Conservation (phyloP, 2,329 filamentous ascomycete genomes). For the Penicillium polonicum region DNA sequence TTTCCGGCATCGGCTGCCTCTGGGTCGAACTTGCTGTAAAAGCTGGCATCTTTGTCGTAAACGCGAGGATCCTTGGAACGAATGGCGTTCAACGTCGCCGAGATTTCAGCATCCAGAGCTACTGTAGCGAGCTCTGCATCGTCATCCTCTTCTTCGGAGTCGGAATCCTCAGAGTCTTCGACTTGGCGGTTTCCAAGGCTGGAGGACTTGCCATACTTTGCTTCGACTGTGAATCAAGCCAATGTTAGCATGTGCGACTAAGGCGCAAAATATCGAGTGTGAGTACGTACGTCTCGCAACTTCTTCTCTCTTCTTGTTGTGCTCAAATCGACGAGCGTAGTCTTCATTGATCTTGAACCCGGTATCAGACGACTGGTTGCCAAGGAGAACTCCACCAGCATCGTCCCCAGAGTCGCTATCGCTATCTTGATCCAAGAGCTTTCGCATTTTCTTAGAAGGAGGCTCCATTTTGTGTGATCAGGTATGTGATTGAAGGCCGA, state of each 20-base stretch:
- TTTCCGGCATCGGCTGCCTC: constrained; percentile 45
- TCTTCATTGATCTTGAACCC: constrained; percentile 83
- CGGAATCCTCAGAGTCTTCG: constrained; percentile 58
- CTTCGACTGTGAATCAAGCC: constrained; percentile 65
- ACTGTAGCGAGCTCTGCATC: constrained; percentile 83
- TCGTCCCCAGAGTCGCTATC: constrained; percentile 42
- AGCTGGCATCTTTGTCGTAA: constrained; percentile 76
- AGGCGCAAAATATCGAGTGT: background rate
- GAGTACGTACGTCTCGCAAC: constrained; percentile 52
- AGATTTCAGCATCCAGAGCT: constrained; percentile 81
- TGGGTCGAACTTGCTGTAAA: constrained; percentile 66
- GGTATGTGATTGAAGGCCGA: constrained; percentile 3
- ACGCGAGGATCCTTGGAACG: constrained; percentile 86
- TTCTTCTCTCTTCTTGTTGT: constrained; percentile 97
- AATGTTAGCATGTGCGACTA: constrained; percentile 5
- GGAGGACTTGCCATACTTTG: constrained; percentile 67
- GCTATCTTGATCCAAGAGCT: constrained; percentile 42
- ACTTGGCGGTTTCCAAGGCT: constrained; percentile 40
- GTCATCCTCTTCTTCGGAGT: constrained; percentile 84
- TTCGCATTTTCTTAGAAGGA: constrained; percentile 43
- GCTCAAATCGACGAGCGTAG: constrained; percentile 83
- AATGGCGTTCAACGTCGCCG: constrained; percentile 82
- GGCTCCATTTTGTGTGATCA: constrained; percentile 38
- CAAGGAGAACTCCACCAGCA: constrained; percentile 41
- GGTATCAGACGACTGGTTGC: constrained; percentile 32